Percentiles rank a stretch among this genome's conserved stretches.
Evolutionary conservation across 441 rosid species (phyloP).

Genomic region (Populus hybrid): DNA sequence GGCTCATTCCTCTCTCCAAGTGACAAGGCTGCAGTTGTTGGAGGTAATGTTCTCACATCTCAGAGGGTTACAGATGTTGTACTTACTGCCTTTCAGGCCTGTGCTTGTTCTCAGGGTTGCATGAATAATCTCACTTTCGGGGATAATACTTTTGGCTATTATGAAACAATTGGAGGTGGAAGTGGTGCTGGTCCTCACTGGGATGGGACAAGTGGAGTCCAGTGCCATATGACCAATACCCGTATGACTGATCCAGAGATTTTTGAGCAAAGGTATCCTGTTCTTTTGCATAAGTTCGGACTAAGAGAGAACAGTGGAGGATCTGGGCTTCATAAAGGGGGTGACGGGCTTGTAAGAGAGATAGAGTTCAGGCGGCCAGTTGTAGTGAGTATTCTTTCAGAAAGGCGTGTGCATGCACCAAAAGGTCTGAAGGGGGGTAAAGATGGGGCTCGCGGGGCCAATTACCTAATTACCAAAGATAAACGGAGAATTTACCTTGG

Average conservation of each 20-base stretch:
- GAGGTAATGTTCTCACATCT: slow-evolving; percentile 92
- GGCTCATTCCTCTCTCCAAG: slow-evolving; percentile 92
- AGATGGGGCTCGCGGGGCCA: slow-evolving; percentile 80
- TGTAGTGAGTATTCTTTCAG: slow-evolving; percentile 84
- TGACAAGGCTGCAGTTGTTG: slow-evolving; percentile 92
- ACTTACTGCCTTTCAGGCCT: slow-evolving; percentile 82
- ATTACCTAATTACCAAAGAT: slow-evolving; percentile 62
- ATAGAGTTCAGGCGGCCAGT: slow-evolving; percentile 79
- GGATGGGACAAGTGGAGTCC: slow-evolving; percentile 93
- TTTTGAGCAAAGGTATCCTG: slow-evolving; percentile 93
- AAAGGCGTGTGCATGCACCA: slow-evolving; percentile 91
- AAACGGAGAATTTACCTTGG: slow-evolving; percentile 64
- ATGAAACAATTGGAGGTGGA: slow-evolving; percentile 94
- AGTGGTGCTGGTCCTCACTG: slow-evolving; percentile 90
- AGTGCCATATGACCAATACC: slow-evolving; percentile 97
- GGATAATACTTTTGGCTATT: slow-evolving; percentile 79
- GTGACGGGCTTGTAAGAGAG: slow-evolving; percentile 85
- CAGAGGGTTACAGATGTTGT: slow-evolving; percentile 87
- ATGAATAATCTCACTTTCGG: slow-evolving; percentile 98
- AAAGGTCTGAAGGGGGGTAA: slow-evolving; percentile 76
- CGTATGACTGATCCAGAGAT: slow-evolving; percentile 99
- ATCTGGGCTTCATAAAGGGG: slow-evolving; percentile 65
- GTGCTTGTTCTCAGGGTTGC: slow-evolving; percentile 96
- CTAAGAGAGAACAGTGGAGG: slow-evolving; percentile 85
- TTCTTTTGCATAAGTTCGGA: slow-evolving; percentile 73